Evolutionary conservation across 2,329 filamentous ascomycete genomes (phyloP).

Genomic region (Cercospora sp.): DNA sequence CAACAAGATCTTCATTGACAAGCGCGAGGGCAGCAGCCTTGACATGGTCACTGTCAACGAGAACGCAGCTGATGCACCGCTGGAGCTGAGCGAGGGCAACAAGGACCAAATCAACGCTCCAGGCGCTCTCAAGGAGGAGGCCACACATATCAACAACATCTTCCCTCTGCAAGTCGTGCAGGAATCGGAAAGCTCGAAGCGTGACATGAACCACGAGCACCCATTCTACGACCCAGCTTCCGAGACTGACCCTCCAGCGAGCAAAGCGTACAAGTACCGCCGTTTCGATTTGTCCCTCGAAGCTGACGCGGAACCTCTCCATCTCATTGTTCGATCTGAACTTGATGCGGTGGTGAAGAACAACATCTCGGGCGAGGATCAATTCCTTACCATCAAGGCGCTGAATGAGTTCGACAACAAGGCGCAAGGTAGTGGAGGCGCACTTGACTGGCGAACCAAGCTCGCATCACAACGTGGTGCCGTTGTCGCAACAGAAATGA

Average conservation of each 20-base stretch:
- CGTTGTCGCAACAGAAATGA: conserved; percentile 98
- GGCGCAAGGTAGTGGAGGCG: conserved; percentile 90
- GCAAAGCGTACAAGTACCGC: conserved; percentile 98
- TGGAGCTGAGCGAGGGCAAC: conserved; percentile 87
- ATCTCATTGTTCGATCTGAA: conserved; percentile 92
- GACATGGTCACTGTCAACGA: conserved; percentile 99
- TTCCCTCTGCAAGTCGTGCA: conserved; percentile 93
- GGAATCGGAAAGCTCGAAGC: conserved; percentile 75
- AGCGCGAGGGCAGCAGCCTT: conserved; percentile 89
- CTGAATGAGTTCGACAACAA: conserved; percentile 99
- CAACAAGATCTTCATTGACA: conserved; percentile 98
- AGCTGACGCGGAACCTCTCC: conserved; percentile 84
- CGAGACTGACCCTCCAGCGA: conserved; percentile 89
- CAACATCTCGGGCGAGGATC: conserved; percentile 85
- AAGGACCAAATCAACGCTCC: conserved; percentile 96
- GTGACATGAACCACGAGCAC: conserved; percentile 83
- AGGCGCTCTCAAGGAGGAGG: conserved; percentile 88
- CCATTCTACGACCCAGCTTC: conserved; percentile 96
- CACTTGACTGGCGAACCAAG: conserved; percentile 96
- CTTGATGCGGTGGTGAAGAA: conserved; percentile 96
- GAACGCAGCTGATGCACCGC: conserved; percentile 91
- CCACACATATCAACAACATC: conserved; percentile 99
- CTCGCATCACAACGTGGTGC: conserved; percentile 92
- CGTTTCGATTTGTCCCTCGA: conserved; percentile 93
- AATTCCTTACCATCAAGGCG: conserved; percentile 88